A percentile compares a stretch with the other conserved stretches of the same genome.
phyloP scores from a whole-genome alignment of 2,329 filamentous ascomycete genomes.

The Pseudogymnoascus sp. region DNA sequence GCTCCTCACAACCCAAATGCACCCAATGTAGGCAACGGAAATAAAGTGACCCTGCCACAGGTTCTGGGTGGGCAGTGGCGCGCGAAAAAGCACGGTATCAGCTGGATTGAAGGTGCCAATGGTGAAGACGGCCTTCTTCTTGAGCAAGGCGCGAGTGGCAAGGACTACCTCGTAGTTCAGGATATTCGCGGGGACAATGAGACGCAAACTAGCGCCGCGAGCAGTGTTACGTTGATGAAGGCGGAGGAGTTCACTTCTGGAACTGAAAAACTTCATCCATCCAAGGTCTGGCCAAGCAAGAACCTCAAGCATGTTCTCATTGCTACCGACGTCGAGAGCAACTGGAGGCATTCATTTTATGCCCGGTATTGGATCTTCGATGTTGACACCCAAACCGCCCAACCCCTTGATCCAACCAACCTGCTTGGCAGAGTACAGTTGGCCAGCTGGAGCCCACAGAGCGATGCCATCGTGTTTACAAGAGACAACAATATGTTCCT shows the following conservation, averaged over 20 bases:
- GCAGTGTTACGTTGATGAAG: conserved; percentile 69
- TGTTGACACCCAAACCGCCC: conserved; percentile 67
- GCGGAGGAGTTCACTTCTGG: conserved; percentile 52
- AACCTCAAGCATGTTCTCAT: conserved; percentile 82
- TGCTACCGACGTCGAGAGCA: conserved; percentile 61
- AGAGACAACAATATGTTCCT: conserved; percentile 85
- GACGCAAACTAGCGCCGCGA: conserved; percentile 34
- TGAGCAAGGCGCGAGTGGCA: conserved; percentile 55
- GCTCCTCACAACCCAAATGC: conserved; percentile 63
- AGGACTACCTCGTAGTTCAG: conserved; percentile 77
- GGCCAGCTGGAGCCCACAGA: conserved; percentile 81
- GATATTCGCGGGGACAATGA: conserved; percentile 60
- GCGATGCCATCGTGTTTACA: conserved; percentile 83
- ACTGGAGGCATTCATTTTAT: conserved; percentile 86
- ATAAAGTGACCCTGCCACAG: conserved; percentile 66
- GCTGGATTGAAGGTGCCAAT: conserved; percentile 67
- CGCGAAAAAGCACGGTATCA: conserved; percentile 56
- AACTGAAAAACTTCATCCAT: conserved; percentile 47
- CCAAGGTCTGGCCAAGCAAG: conserved; percentile 64
- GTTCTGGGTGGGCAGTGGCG: conserved; percentile 60
- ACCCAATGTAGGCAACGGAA: conserved; percentile 55
- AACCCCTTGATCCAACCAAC: conserved; percentile 68
- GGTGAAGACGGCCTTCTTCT: conserved; percentile 81
- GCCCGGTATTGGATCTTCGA: conserved; percentile 89
- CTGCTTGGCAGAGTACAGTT: conserved; percentile 65